Conservation (phyloP, 2,329 filamentous ascomycete species). For the Neofusicoccum sp. region DNA sequence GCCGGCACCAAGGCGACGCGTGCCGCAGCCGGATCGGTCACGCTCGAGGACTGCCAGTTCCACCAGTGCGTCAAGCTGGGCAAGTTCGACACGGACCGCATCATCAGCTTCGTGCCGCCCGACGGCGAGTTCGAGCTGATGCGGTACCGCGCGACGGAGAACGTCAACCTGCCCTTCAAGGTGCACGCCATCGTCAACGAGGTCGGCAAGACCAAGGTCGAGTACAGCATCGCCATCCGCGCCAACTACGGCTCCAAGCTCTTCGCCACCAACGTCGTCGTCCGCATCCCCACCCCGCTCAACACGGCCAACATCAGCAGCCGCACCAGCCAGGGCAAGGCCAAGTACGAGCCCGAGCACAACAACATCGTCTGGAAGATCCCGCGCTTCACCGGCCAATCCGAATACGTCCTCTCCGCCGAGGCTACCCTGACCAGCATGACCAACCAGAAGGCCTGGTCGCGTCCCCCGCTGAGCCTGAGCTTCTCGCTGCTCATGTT, state of each 20-base stretch:
- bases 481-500: slow-evolving; percentile 98
- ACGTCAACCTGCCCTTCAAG: slow-evolving; percentile 98
- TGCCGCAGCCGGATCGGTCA: slow-evolving; percentile 92
- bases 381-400: slow-evolving; percentile 95
- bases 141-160: slow-evolving; percentile 97
- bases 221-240: slow-evolving; percentile 97
- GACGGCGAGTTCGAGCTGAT: slow-evolving; percentile 99
- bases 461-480: slow-evolving; percentile 84
- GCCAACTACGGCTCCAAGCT: slow-evolving; percentile 96
- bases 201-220: slow-evolving; percentile 93
- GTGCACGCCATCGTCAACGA: slow-evolving; percentile 99
- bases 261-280: slow-evolving; percentile 93
- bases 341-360: slow-evolving; percentile 96
- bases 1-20: slow-evolving; percentile 88
- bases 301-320: slow-evolving; percentile 95
- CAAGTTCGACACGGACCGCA: slow-evolving; percentile 94
- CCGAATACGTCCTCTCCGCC: slow-evolving; percentile 90
- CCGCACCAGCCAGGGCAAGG: slow-evolving; percentile 91
- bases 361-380: slow-evolving; percentile 99
- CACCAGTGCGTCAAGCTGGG: slow-evolving; percentile 98
- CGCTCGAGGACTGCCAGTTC: slow-evolving; percentile 96
- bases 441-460: slow-evolving; percentile 98
- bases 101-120: slow-evolving; percentile 94
- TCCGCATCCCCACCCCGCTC: slow-evolving; percentile 91
- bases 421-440: slow-evolving; percentile 93